A percentile compares a stretch with the other conserved stretches of the same genome.
These are phyloP conservation scores for Trypanosoma grayi DNA, from an alignment of 208 protist genomes.

Conservation along the genomic window DNA sequence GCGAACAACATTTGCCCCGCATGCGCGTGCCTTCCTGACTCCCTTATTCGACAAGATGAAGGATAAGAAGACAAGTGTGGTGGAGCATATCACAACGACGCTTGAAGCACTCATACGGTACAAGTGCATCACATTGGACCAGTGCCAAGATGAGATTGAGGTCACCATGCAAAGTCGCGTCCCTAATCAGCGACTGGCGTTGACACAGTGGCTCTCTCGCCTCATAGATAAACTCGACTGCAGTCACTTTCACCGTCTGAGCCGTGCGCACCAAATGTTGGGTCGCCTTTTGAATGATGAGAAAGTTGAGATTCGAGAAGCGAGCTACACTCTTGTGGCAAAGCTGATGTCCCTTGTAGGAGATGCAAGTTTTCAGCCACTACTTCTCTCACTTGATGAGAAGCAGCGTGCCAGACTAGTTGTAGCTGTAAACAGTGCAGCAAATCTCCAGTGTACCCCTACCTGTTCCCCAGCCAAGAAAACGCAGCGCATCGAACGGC, in stretches of 20 bases:
- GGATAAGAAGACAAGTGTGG: constrained; percentile 87
- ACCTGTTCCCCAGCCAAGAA: constrained; percentile 26
- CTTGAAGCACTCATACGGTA: constrained; percentile 73
- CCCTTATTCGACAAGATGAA: constrained; percentile 88
- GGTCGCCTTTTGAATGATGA: constrained; percentile 81
- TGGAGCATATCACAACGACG: constrained; percentile 73
- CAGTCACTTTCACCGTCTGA: constrained; percentile 45
- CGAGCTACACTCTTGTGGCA: constrained; percentile 52
- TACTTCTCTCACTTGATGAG: constrained; percentile 65
- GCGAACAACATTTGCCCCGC: constrained; percentile 44
- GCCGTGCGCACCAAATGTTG: constrained; percentile 42
- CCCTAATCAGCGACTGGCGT: constrained; percentile 67
- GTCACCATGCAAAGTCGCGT: constrained; percentile 69
- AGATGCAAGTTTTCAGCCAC: constrained; percentile 40
- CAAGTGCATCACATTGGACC: constrained; percentile 78
- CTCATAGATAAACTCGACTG: constrained; percentile 52
- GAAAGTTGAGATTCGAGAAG: constrained; percentile 70
- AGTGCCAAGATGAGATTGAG: constrained; percentile 84
- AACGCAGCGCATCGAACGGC: constrained; percentile 13
- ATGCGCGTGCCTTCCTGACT: constrained; percentile 46
- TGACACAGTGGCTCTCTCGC: constrained; percentile 62
- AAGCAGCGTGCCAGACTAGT: constrained; percentile 63
- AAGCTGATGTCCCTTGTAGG: constrained; percentile 57
- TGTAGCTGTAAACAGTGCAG: constrained; percentile 9
- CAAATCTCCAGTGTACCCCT: constrained; percentile 6